Conservation (phyloP, 176 grass and related monocot genomes). For the Oryza australiensis region DNA sequence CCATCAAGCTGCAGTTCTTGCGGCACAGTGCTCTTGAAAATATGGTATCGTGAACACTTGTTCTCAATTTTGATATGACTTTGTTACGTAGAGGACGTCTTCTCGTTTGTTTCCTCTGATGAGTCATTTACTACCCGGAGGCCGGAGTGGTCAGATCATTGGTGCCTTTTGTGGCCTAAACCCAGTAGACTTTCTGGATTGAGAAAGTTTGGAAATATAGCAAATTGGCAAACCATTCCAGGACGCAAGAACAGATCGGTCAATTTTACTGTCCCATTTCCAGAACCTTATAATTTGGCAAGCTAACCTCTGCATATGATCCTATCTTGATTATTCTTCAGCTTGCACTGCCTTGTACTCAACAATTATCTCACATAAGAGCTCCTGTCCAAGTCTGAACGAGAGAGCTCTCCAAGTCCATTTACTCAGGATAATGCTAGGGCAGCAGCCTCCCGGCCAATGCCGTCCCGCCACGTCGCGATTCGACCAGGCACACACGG, state of each 20-base stretch:
- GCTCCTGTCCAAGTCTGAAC: not conserved
- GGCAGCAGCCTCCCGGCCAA: not conserved
- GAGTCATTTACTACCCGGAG: not conserved
- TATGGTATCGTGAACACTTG: not conserved
- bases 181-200: conserved; percentile 12
- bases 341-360: conserved; percentile 32
- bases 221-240: not conserved
- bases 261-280: conserved; percentile 26
- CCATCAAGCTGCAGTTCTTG: conserved; percentile 4
- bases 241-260: conserved; percentile 24
- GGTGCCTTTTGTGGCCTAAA: conserved; percentile 10
- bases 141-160: not conserved
- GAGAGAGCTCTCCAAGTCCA: not conserved
- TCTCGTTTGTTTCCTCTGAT: not conserved
- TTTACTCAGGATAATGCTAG: not conserved
- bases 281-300: not conserved
- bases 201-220: not conserved
- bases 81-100: not conserved
- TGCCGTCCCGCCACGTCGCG: not conserved
- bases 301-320: not conserved
- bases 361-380: conserved; percentile 16
- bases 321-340: not conserved
- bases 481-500: not conserved
- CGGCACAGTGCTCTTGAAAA: conserved; percentile 6
- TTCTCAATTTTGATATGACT: not conserved